Percentiles rank a stretch among this genome's conserved stretches.
phyloP scores from a whole-genome alignment of 2,329 filamentous ascomycete genomes.

The Scedosporium dehoogii region DNA sequence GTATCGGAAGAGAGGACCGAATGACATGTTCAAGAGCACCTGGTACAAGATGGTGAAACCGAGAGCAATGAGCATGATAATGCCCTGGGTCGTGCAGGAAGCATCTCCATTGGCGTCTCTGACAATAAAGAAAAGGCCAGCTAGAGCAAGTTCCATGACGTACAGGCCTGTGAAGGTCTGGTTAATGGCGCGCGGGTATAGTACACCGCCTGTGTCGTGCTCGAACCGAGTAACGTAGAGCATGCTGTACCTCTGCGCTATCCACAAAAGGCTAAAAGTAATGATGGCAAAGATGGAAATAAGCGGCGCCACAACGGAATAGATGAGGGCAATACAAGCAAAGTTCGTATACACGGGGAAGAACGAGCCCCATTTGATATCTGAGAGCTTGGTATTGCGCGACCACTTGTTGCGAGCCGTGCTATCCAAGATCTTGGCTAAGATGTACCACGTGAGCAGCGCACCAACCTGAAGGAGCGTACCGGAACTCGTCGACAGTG shows the following conservation, averaged over 20 bases:
- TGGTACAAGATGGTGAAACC: slow-evolving; percentile 70
- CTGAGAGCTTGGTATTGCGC: slow-evolving; percentile 67
- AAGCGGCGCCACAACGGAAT: slow-evolving; percentile 78
- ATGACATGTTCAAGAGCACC: slow-evolving; percentile 68
- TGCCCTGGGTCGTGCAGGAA: slow-evolving; percentile 65
- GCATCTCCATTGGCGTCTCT: slow-evolving; percentile 41
- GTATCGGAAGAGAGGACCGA: slow-evolving; percentile 77
- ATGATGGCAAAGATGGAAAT: slow-evolving; percentile 90
- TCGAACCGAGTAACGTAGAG: slow-evolving; percentile 87
- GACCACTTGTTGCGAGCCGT: slow-evolving; percentile 77
- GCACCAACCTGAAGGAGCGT: slow-evolving; percentile 76
- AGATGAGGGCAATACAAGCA: slow-evolving; percentile 83
- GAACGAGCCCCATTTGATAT: slow-evolving; percentile 82
- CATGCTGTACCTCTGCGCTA: slow-evolving; percentile 94
- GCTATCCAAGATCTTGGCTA: slow-evolving; percentile 72
- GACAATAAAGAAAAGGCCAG: slow-evolving; percentile 81
- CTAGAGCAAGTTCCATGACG: slow-evolving; percentile 82
- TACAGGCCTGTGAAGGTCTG: slow-evolving; percentile 93
- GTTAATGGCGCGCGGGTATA: slow-evolving; percentile 89
- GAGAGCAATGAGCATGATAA: slow-evolving; percentile 71
- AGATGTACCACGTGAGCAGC: slow-evolving; percentile 69
- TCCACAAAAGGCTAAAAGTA: slow-evolving; percentile 84
- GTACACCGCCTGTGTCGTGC: slow-evolving; percentile 81
- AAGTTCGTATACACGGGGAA: slow-evolving; percentile 97
- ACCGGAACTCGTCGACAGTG: slow-evolving; percentile 80